Percentiles rank a stretch among this genome's conserved stretches.
These are phyloP conservation scores for Penicillium psychrofluorescens DNA, from an alignment of 495 filamentous ascomycete species.

Conservation along the genomic window DNA sequence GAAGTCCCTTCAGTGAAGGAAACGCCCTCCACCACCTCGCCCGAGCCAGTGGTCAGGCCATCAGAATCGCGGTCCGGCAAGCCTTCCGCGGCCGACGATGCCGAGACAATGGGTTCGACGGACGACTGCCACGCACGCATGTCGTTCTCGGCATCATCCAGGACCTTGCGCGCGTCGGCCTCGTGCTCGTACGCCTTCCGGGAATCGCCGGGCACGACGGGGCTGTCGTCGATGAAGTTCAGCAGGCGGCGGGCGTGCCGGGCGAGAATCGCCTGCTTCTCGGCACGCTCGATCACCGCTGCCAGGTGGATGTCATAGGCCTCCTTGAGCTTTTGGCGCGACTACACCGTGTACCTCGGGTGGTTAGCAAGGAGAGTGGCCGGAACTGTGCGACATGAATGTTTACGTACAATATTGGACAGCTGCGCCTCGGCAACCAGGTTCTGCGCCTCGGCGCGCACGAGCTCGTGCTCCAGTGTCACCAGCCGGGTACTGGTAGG, in stretches of 20 bases:
- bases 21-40: conserved; percentile 1
- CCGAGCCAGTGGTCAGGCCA: conserved; percentile 2
- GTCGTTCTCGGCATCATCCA: conserved; percentile 91
- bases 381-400: not conserved
- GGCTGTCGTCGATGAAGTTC: conserved; percentile 82
- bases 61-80: not conserved
- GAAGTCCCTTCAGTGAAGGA: not conserved
- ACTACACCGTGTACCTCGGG: conserved; percentile 45
- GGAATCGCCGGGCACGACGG: conserved; percentile 79
- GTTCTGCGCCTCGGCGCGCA: conserved; percentile 89
- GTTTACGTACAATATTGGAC: conserved; percentile 78
- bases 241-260: conserved; percentile 80
- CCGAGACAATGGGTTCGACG: conserved; percentile 11
- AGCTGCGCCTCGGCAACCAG: conserved; percentile 95
- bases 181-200: conserved; percentile 57
- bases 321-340: conserved; percentile 87
- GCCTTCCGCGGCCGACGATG: not conserved
- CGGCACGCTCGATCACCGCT: conserved; percentile 86
- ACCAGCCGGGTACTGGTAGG: conserved; percentile 68
- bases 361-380: conserved; percentile 4
- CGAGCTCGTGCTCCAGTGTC: conserved; percentile 89
- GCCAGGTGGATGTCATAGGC: conserved; percentile 82
- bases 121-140: conserved; percentile 60
- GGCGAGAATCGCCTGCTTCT: conserved; percentile 92
- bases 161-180: conserved; percentile 63